Evolutionary conservation across 208 protist genomes (phyloP), one percentile per base, ranked within the genome.

Genomic region (Lotmaria passim): DNA sequence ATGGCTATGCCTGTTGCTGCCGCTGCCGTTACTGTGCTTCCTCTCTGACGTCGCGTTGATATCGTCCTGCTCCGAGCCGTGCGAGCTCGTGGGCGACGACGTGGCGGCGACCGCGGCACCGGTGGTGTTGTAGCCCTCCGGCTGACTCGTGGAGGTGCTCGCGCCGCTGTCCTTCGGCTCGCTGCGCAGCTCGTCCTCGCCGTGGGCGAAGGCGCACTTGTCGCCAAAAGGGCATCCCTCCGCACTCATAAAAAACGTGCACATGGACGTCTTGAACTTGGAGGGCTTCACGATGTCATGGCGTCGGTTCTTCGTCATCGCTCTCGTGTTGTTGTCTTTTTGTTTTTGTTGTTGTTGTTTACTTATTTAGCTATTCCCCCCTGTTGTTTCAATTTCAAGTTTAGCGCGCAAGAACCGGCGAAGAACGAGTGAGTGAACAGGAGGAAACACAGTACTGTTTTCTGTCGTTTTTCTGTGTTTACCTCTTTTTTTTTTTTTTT

Each of bases 231-330:
- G 87, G 62, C 87, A 95, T 15, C 82, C 87, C 57, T 78, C 79
- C 14, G 63, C 64, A 28, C 72, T 87, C 17, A 81, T 17, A 39
- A 82, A 92, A 69, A 89, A 95, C 14, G 72, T 80, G 65, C 87
- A 95, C 23, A 95, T 83, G n/a, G 79, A 91, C 56, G 90, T 93
- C 72, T 95, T 95, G 67, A 82, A 93, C 78, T 93, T 95, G 56
- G 86, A 91, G 39, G 84, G 76, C 64, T 95, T 95, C 24, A 93
- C 90, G 51, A 90, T 91, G 69, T 92, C 86, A 69, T 90, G 89
- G 30, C 78, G 81, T 5, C 85, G 61, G 46, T 81, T 88, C 36
- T 85, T 84, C 7, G 69, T 77, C 85, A 91, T 93, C 39, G n/a
- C n/a, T n/a, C n/a, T n/a, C n/a, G n/a, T n/a, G n/a, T n/a, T n/a